Base-by-base conservation (phyloP, 2,329 filamentous ascomycete genomes). In the Phymatotrichopsis omnivora region DNA sequence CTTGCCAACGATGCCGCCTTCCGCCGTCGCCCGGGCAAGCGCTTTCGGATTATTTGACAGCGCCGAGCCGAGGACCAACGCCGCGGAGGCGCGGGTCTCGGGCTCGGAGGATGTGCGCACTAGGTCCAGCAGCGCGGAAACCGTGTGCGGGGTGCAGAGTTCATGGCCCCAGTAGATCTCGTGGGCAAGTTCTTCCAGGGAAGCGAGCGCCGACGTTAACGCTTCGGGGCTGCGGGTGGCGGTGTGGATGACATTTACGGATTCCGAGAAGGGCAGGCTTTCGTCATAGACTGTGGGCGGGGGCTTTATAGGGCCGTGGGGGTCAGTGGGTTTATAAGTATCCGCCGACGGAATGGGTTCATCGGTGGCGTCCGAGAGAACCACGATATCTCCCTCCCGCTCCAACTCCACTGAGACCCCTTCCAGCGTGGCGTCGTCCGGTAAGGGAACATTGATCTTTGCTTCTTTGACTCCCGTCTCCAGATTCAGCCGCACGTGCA, bases 81-180 rank as follows among this genome's bases (percentile, higher is more conserved):
- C 73, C 2, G 78, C 76, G 63, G 49, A 71, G 67, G 54, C 69
- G 22, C 57, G 54, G 44, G 54, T 41, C 11, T 27, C 34, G 27
- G 49, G 22, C 28, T 45, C 61, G 27, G 47, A 57, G 33, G 55
- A 63, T 49, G 20, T 52, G 22, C 62, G 62, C 61, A 76, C 70
- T 28, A 78, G 64, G 57, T 75, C 78, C 48, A 80, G 63, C 2
- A 81, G 67, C n/a, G 68, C 62, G 51, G 67, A 68, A 41, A 78
- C 55, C 2, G 71, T 70, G 2, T 69, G 68, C 2, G 65, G 57
- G 53, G 78, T 72, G 58, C 76, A 72, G 47, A 81, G 70, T 60
- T 78, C 74, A 14, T 77, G 65, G 7, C 78, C 78, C 60, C 80
- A 82, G 64, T 80, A 82, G 52, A 81, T 75, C 61, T 81, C 78